A percentile compares a stretch with the other conserved stretches of the same genome.
Evolutionary conservation across 2,329 filamentous ascomycete species (phyloP).

Genomic region (Lachnellula suecica): DNA sequence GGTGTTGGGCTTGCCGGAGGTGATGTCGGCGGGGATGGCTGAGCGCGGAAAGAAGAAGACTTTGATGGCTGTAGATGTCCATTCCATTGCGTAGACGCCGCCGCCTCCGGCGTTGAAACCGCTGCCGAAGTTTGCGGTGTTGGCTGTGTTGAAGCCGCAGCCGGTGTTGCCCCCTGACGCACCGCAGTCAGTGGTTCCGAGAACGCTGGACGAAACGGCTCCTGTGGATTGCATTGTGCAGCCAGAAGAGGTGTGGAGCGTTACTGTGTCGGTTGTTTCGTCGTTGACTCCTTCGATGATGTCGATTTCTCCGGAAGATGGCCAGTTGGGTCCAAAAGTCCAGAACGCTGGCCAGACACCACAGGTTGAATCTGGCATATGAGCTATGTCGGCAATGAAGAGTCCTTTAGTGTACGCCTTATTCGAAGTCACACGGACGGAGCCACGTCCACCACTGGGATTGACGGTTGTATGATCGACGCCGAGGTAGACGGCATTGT

Average conservation of each 20-base stretch:
- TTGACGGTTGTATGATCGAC: constrained; percentile 62
- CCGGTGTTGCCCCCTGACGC: constrained; percentile 45
- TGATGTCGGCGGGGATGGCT: constrained; percentile 63
- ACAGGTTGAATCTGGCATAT: constrained; percentile 58
- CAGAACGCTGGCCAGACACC: constrained; percentile 62
- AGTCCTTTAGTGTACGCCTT: constrained; percentile 54
- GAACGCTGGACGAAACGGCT: constrained; percentile 43
- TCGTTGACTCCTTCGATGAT: constrained; percentile 77
- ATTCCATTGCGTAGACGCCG: constrained; percentile 74
- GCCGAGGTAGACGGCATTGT: constrained; percentile 64
- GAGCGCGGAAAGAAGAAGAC: constrained; percentile 79
- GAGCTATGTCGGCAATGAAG: constrained; percentile 56
- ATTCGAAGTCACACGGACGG: constrained; percentile 63
- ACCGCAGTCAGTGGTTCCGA: constrained; percentile 57
- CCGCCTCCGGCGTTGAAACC: constrained; percentile 70
- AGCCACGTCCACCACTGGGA: constrained; percentile 60
- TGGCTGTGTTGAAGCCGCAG: constrained; percentile 54
- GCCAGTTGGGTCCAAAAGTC: constrained; percentile 65
- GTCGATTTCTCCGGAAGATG: constrained; percentile 71
- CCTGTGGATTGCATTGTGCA: constrained; percentile 57
- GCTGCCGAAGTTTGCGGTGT: constrained; percentile 59
- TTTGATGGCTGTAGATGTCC: constrained; percentile 69
- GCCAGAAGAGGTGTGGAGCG: constrained; percentile 63
- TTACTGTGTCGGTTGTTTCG: constrained; percentile 57
- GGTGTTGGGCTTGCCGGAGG: constrained; percentile 60